A percentile compares a stretch with the other conserved stretches of the same genome.
Evolutionary conservation across 257 asterid genomes (phyloP).

Genomic region (Gentiana dahurica): DNA sequence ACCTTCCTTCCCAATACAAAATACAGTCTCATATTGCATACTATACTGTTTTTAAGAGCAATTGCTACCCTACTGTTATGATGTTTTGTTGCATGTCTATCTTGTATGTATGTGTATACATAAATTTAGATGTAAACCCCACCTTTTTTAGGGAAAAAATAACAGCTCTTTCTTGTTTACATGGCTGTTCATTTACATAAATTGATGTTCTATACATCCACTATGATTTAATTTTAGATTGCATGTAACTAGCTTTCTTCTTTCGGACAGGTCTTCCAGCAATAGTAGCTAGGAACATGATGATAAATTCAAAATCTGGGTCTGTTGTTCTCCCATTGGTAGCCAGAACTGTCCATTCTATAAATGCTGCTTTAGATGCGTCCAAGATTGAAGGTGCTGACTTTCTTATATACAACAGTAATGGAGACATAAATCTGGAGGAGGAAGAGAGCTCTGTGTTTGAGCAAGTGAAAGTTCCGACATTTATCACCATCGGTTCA

Average conservation of each 20-base stretch:
- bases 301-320: slow-evolving; percentile 65
- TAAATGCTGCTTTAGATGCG: slow-evolving; percentile 69
- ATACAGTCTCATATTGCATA: too few species aligned
- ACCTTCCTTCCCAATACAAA: too few species aligned
- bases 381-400: slow-evolving; percentile 90
- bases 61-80: too few species aligned
- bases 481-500: slow-evolving; percentile 46
- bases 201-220: neutral
- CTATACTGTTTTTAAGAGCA: too few species aligned
- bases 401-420: slow-evolving; percentile 47
- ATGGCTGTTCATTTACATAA: neutral
- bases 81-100: too few species aligned
- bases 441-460: slow-evolving; percentile 45
- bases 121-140: too few species aligned
- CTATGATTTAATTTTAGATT: slow-evolving; percentile 1
- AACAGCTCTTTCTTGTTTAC: neutral
- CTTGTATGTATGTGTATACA: too few species aligned
- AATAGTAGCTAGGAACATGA: slow-evolving; percentile 82
- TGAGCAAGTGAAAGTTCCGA: slow-evolving; percentile 55
- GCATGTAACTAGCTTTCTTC: slow-evolving; percentile 2
- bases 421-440: slow-evolving; percentile 25
- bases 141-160: too few species aligned
- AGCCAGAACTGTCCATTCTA: slow-evolving; percentile 64
- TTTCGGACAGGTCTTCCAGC: slow-evolving; percentile 71
- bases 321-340: slow-evolving; percentile 80